Conservation (phyloP, 2,329 filamentous ascomycete genomes). For the Pseudogymnoascus sp. region DNA sequence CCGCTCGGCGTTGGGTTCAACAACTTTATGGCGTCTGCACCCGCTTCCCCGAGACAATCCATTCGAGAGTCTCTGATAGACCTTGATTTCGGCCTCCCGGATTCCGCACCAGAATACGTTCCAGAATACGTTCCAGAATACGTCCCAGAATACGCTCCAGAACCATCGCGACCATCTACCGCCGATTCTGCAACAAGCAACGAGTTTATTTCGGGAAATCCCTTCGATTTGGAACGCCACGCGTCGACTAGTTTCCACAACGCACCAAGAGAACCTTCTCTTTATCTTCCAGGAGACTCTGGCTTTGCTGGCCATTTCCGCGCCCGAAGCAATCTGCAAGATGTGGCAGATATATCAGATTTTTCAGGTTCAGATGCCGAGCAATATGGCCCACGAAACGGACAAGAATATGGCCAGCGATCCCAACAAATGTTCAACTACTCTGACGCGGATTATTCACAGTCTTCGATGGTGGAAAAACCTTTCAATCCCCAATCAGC, state of each 20-base stretch:
- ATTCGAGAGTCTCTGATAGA: conserved; percentile 36
- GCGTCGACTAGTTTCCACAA: conserved; percentile 40
- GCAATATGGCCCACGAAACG: conserved; percentile 1
- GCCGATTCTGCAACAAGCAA: conserved; percentile 52
- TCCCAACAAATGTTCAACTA: not conserved
- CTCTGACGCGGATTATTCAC: not conserved
- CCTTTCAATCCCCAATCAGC: conserved; percentile 7
- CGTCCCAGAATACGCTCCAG: conserved; percentile 42
- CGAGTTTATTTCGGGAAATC: conserved; percentile 45
- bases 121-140: conserved; percentile 48
- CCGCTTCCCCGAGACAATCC: conserved; percentile 18
- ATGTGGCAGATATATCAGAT: conserved; percentile 24
- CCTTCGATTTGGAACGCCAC: conserved; percentile 56
- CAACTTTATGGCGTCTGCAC: conserved; percentile 11
- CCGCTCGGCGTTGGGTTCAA: conserved; percentile 28
- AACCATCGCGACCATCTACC: conserved; percentile 44
- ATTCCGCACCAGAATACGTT: conserved; percentile 42
- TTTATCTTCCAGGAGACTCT: conserved; percentile 53
- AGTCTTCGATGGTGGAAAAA: conserved; percentile 10
- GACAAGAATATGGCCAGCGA: not conserved
- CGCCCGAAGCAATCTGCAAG: conserved; percentile 16
- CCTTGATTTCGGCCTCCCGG: conserved; percentile 44
- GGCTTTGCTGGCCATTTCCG: conserved; percentile 32
- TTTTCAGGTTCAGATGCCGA: conserved; percentile 25
- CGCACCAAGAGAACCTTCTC: conserved; percentile 26